Conservation (phyloP, 768 basidiomycete species). For the Chalciporus piperatus region DNA sequence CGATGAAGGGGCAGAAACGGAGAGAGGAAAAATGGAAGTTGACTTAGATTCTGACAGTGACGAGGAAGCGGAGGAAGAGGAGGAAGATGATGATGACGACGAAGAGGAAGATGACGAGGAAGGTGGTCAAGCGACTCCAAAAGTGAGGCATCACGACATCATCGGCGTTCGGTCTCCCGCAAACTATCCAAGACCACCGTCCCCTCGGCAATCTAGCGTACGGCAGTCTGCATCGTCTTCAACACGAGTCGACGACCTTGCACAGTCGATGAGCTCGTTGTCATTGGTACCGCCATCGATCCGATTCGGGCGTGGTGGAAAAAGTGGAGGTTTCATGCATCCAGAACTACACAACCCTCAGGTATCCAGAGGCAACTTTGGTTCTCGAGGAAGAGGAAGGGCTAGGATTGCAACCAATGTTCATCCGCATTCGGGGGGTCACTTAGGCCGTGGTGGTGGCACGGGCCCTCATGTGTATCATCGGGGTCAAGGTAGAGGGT, state of each 20-base stretch:
- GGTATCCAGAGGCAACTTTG: conserved; percentile 27
- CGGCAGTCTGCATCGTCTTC: conserved; percentile 18
- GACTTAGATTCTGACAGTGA: conserved; percentile 20
- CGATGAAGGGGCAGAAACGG: conserved; percentile 8
- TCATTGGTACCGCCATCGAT: conserved; percentile 67
- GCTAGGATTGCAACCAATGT: conserved; percentile 25
- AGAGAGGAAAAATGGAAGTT: conserved; percentile 22
- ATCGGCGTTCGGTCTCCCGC: conserved; percentile 18
- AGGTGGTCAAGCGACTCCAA: conserved; percentile 28
- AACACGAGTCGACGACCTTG: conserved; percentile 44
- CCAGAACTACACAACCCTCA: conserved; percentile 33
- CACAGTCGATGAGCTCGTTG: conserved; percentile 45
- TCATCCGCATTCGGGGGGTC: conserved; percentile 12
- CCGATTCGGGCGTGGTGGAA: conserved; percentile 72
- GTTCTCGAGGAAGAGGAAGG: conserved; percentile 31
- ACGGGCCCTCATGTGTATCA: not conserved
- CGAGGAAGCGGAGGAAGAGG: conserved; percentile 16
- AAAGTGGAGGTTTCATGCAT: conserved; percentile 48
- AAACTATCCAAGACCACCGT: conserved; percentile 16
- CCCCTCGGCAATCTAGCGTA: conserved; percentile 19
- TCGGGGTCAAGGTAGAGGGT: conserved; percentile 7
- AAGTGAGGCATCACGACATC: conserved; percentile 17
- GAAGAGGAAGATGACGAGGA: conserved; percentile 21
- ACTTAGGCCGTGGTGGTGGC: conserved; percentile 6
- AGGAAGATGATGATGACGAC: conserved; percentile 11